These are phyloP conservation scores for Lophium mytilinum DNA, from an alignment of 495 filamentous ascomycete species.

Conservation along the genomic window DNA sequence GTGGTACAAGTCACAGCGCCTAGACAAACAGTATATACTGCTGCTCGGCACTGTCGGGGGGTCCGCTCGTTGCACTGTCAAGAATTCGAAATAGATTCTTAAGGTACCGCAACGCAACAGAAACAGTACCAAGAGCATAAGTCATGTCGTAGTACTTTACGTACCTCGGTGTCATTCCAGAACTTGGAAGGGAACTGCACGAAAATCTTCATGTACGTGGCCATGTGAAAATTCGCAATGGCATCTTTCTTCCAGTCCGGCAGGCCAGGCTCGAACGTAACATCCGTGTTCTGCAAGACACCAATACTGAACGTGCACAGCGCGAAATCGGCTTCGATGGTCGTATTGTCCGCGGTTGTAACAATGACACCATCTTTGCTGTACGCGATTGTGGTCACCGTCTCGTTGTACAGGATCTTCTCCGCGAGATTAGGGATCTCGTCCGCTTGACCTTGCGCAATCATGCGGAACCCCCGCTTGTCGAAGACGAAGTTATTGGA, in stretches of 20 bases:
- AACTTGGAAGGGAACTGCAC: conserved; percentile 54
- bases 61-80: too few species aligned
- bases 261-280: conserved; percentile 50
- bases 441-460: conserved; percentile 50
- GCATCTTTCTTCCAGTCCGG: conserved; percentile 58
- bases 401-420: conserved; percentile 36
- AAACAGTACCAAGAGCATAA: too few species aligned
- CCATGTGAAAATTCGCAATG: conserved; percentile 59
- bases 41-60: too few species aligned
- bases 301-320: conserved; percentile 50
- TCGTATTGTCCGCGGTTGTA: background rate
- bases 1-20: too few species aligned
- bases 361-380: conserved; percentile 49
- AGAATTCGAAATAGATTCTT: too few species aligned
- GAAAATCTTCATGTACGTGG: conserved; percentile 71
- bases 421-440: conserved; percentile 49
- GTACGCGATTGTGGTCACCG: conserved; percentile 48
- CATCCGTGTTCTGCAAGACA: conserved; percentile 54
- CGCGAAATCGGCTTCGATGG: too few species aligned
- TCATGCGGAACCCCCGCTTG: conserved; percentile 52
- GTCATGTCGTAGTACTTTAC: too few species aligned
- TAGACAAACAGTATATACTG: too few species aligned
- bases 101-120: too few species aligned
- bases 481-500: conserved; percentile 58
- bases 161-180: conserved; percentile 50